Base-by-base conservation (phyloP, 495 filamentous ascomycete species). In the Viridothelium virens region DNA sequence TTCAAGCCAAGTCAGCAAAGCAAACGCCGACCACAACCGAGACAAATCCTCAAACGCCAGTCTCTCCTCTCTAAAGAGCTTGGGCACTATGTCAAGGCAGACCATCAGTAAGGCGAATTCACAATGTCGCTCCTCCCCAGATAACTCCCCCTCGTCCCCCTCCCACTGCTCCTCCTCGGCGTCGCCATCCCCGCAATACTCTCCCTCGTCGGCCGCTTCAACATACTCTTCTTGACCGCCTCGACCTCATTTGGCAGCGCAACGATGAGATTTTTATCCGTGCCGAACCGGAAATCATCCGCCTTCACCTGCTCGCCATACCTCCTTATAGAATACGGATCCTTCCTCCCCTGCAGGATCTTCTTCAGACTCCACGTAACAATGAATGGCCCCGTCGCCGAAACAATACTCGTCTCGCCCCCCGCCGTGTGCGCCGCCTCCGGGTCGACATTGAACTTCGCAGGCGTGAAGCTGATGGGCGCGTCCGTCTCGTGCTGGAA, bases 201-300 rank as follows among this genome's bases (percentile, higher is more conserved):
- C 82, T 98, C 92, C 46, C 94, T 81, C 4, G 95, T 96, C 2
- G 93, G 91, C 77, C 84, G 88, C 83, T 89, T 90, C 74, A 98
- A 85, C 69, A 84, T 86, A 68, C 86, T 82, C 77, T 91, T 91
- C 53, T 86, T 87, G 34, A 97, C 90, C 92, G 97, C 97, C 76
- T 97, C 93, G 68, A 98, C 93, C 77, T 96, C 92, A 74, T 98
- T 96, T 3, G 95, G 92, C 67, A 97, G 79, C 1, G 94, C 94
- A 31, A 98, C 92, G 73, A 98, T 96, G 68, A 98, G 90, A 70
- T 96, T 96, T 83, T 96, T 96, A 74, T 98, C 94, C 12, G 86
- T 90, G 38, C 92, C 92, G 71, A 92, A 98, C 69, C 91, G 90
- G 87, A 98, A 98, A 75, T 98, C 95, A 74, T 98, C 95, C n/a